phyloP scores from a whole-genome alignment of 2,329 filamentous ascomycete genomes.

The Pezicula rhizophila region DNA sequence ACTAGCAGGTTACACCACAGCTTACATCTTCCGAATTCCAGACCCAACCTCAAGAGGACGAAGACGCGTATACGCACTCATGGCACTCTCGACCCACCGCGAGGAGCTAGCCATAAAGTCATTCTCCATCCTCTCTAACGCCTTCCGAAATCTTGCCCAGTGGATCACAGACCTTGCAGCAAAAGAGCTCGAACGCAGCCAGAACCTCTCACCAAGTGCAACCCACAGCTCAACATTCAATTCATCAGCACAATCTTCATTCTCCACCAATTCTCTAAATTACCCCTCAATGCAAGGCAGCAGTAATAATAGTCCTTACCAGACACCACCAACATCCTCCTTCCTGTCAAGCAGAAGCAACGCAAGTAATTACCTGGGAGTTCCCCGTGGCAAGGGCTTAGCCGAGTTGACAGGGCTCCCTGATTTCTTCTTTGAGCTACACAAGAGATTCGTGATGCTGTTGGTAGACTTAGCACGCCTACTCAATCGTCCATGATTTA shows the following conservation, averaged over 20 bases:
- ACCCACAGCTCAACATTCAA: not conserved
- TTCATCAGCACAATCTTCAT: not conserved
- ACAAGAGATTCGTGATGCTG: conserved; percentile 57
- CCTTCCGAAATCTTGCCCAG: conserved; percentile 56
- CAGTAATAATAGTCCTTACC: conserved; percentile 5
- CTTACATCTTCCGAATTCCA: conserved; percentile 64
- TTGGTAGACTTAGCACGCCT: conserved; percentile 40
- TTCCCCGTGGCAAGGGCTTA: conserved; percentile 37
- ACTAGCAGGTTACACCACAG: conserved; percentile 60
- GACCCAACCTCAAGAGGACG: conserved; percentile 62
- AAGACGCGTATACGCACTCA: conserved; percentile 62
- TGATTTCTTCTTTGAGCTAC: conserved; percentile 63
- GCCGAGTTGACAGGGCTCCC: conserved; percentile 61
- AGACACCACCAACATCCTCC: conserved; percentile 13
- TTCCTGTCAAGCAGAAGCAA: conserved; percentile 22
- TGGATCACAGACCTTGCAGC: conserved; percentile 64
- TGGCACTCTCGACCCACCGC: conserved; percentile 59
- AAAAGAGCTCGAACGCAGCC: conserved; percentile 47
- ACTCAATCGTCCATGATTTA: not conserved
- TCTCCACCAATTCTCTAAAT: not conserved
- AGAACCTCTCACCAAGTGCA: conserved; percentile 5
- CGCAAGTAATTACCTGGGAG: conserved; percentile 6
- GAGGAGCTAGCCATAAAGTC: conserved; percentile 61
- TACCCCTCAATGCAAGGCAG: not conserved
- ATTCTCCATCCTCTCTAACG: conserved; percentile 54